phyloP scores from a whole-genome alignment of 1,284 basidiomycete genomes.

The Bjerkandera adusta region DNA sequence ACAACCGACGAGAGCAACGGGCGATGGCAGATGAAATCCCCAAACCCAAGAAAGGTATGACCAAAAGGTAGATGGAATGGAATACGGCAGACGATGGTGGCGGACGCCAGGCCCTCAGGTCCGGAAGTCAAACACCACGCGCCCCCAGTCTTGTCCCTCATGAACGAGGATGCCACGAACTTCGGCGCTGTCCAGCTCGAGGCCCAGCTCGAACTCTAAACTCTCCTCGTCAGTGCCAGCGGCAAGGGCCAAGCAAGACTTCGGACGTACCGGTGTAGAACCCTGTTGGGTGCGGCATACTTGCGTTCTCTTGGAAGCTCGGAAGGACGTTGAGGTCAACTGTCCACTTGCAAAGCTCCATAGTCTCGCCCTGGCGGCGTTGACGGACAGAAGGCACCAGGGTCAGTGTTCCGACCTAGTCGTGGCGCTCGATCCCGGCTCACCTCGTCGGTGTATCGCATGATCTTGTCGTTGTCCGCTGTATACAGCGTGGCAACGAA shows the following conservation, averaged over 20 bases:
- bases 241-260: background rate
- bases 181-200: slow-evolving; percentile 80
- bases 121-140: slow-evolving; percentile 45
- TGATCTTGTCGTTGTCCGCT: slow-evolving; percentile 66
- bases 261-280: slow-evolving; percentile 72
- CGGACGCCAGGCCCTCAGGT: slow-evolving; percentile 17
- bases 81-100: background rate
- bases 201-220: slow-evolving; percentile 75
- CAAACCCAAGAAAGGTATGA: background rate
- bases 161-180: slow-evolving; percentile 75
- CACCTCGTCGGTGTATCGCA: slow-evolving; percentile 79
- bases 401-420: slow-evolving; percentile 19
- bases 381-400: slow-evolving; percentile 20
- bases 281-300: slow-evolving; percentile 48
- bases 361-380: slow-evolving; percentile 55
- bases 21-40: background rate
- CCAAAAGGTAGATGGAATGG: background rate
- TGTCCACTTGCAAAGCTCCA: slow-evolving; percentile 82
- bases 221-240: background rate
- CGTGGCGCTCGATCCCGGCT: no score
- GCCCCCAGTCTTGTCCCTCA: slow-evolving; percentile 74
- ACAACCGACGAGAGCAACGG: no score
- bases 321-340: slow-evolving; percentile 76
- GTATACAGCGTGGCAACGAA: slow-evolving; percentile 80
- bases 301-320: slow-evolving; percentile 69